A percentile compares a stretch with the other conserved stretches of the same genome.
Evolutionary conservation across 129 eudicot genomes (phyloP).

Genomic region (Ambrosia trifida): DNA sequence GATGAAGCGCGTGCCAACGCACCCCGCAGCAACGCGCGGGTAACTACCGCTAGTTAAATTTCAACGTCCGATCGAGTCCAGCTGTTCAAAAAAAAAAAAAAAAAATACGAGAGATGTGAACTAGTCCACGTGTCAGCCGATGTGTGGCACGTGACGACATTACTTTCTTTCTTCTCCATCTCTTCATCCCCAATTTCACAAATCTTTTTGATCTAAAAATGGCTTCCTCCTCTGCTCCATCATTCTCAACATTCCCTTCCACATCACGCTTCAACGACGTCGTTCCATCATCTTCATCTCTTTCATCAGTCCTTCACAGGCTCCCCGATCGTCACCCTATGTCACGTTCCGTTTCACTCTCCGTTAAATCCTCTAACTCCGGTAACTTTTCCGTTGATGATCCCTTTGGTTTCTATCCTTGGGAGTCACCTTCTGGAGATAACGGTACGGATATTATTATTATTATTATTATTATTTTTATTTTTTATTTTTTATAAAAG

Average conservation of each 20-base stretch:
- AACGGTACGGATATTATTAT: slow-evolving; percentile 21
- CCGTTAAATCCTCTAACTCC: slow-evolving; percentile 50
- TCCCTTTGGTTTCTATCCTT: slow-evolving; percentile 69
- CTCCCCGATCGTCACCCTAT: slow-evolving; percentile 35
- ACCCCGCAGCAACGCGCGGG: no score
- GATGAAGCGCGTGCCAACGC: no score
- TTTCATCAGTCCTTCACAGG: slow-evolving; percentile 25
- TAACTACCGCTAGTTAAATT: no score
- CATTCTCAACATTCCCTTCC: slow-evolving; percentile 43
- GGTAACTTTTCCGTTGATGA: slow-evolving; percentile 49
- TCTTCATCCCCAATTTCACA: slow-evolving; percentile 17
- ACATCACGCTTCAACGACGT: slow-evolving; percentile 36
- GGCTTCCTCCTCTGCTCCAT: slow-evolving; percentile 56
- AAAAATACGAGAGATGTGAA: background rate
- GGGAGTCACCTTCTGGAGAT: slow-evolving; percentile 58
- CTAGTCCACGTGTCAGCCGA: background rate
- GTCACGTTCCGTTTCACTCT: slow-evolving; percentile 33
- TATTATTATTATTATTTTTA: no score
- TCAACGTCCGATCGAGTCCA: no score
- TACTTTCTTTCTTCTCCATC: background rate
- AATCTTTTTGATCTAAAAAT: slow-evolving; percentile 25
- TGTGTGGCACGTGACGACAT: slow-evolving; percentile 20
- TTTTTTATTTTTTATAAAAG: no score
- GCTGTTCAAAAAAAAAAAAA: no score
- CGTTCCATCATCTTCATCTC: slow-evolving; percentile 25